Conservation (phyloP, 441 rosid genomes). For the Arabidopsis lyrata region DNA sequence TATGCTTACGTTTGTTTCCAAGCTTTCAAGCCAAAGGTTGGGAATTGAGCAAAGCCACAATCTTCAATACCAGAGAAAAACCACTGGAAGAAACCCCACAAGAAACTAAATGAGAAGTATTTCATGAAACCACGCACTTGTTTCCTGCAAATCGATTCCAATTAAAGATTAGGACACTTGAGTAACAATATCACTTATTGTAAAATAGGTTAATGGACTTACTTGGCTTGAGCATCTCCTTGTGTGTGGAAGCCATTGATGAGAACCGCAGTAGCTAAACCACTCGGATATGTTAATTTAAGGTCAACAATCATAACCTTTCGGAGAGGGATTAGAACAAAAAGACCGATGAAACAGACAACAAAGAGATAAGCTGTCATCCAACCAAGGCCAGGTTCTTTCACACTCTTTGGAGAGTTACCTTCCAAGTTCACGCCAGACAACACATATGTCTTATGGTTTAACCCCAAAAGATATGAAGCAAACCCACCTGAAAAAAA, state of each 20-base stretch:
- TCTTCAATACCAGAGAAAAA: constrained; percentile 59
- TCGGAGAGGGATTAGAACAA: constrained; percentile 71
- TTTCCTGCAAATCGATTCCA: constrained; percentile 53
- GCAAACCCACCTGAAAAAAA: constrained; percentile 68
- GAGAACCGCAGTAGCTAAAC: constrained; percentile 78
- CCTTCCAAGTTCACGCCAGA: constrained; percentile 68
- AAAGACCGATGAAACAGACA: constrained; percentile 72
- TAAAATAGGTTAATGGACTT: constrained; percentile 13
- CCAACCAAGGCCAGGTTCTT: constrained; percentile 77
- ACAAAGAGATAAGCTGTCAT: constrained; percentile 69
- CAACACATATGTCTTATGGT: constrained; percentile 61
- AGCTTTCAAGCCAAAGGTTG: constrained; percentile 85
- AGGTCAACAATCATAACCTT: constrained; percentile 77
- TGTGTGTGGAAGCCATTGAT: constrained; percentile 79
- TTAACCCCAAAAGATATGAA: constrained; percentile 72
- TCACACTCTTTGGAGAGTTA: constrained; percentile 56
- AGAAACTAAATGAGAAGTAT: constrained; percentile 64
- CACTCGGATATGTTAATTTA: constrained; percentile 74
- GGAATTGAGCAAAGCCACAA: constrained; percentile 89
- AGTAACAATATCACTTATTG: constrained; percentile 5
- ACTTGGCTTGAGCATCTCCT: constrained; percentile 70
- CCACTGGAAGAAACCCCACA: constrained; percentile 84
- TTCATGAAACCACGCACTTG: constrained; percentile 69
- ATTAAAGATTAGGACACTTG: constrained; percentile 4
- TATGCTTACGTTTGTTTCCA: constrained; percentile 63